Percentiles rank a stretch among this genome's conserved stretches.
Conservation (phyloP, 768 basidiomycete species). For the Tylopilus cervinicoccineus region DNA sequence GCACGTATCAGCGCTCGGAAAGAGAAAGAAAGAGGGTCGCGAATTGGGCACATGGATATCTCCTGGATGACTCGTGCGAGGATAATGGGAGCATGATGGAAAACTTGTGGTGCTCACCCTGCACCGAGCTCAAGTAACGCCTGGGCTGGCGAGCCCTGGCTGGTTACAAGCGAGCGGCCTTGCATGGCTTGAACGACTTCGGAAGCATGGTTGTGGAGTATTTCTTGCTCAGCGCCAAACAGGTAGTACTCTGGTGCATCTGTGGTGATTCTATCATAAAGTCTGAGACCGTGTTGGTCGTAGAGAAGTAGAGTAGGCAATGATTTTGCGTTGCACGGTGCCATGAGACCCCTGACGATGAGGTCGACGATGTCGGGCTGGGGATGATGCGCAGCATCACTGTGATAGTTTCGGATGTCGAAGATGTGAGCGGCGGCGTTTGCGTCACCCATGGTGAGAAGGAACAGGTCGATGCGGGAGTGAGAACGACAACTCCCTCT, state of each 20-base stretch:
- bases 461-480: background rate
- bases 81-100: background rate
- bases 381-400: background rate
- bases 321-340: slow-evolving; percentile 50
- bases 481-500: background rate
- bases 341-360: slow-evolving; percentile 53
- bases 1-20: slow-evolving; percentile 8
- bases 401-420: slow-evolving; percentile 19
- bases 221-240: slow-evolving; percentile 83
- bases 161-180: slow-evolving; percentile 20
- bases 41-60: background rate
- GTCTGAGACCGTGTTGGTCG: slow-evolving; percentile 76
- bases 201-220: slow-evolving; percentile 65
- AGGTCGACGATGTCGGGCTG: slow-evolving; percentile 38
- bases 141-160: slow-evolving; percentile 37
- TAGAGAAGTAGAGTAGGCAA: slow-evolving; percentile 86
- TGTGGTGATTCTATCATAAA: slow-evolving; percentile 85
- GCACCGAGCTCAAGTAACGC: slow-evolving; percentile 90
- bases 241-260: slow-evolving; percentile 83
- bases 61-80: background rate
- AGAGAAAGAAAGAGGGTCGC: background rate
- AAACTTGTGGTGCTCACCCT: slow-evolving; percentile 54
- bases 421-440: slow-evolving; percentile 17
- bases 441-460: slow-evolving; percentile 19
- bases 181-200: slow-evolving; percentile 79